Conservation (phyloP, 1,284 basidiomycete species). For the Inonotus hispidus region DNA sequence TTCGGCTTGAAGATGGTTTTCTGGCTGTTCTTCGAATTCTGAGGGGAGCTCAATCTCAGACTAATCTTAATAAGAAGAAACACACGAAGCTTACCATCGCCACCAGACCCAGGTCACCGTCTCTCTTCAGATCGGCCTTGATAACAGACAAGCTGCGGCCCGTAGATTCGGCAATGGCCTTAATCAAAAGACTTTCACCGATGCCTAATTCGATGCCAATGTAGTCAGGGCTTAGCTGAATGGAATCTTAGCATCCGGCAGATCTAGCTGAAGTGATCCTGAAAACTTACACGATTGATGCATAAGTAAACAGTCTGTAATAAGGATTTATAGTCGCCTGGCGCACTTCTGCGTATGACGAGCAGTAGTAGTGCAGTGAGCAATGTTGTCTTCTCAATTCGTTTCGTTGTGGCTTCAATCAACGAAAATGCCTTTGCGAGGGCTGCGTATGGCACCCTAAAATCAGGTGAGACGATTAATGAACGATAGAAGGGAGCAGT, state of each 20-base stretch:
- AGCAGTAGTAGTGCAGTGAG: slow-evolving; percentile 86
- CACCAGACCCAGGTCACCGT: slow-evolving; percentile 93
- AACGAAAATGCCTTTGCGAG: slow-evolving; percentile 84
- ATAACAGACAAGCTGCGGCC: slow-evolving; percentile 80
- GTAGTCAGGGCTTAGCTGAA: slow-evolving; percentile 91
- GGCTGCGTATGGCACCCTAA: slow-evolving; percentile 90
- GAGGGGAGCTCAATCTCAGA: neutral
- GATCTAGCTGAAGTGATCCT: neutral
- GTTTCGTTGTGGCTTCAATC: slow-evolving; percentile 95
- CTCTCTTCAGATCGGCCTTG: slow-evolving; percentile 89
- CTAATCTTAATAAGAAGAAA: neutral
- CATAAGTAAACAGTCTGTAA: slow-evolving; percentile 93
- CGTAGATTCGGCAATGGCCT: slow-evolving; percentile 93
- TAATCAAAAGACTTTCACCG: slow-evolving; percentile 91
- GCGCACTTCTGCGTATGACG: slow-evolving; percentile 80
- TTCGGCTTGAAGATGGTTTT: slow-evolving; percentile 95
- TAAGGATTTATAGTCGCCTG: slow-evolving; percentile 65
- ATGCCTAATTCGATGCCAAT: slow-evolving; percentile 95
- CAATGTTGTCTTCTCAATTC: slow-evolving; percentile 87
- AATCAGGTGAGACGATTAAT: neutral
- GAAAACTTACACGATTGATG: slow-evolving; percentile 76
- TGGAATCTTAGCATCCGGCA: neutral
- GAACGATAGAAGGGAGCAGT: neutral
- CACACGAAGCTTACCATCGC: slow-evolving; percentile 63
- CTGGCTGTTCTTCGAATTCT: slow-evolving; percentile 93